Evolutionary conservation across 352 stramenopile species (phyloP), one percentile per base, ranked within the genome.

Genomic region (Aphanomyces cochlioides): DNA sequence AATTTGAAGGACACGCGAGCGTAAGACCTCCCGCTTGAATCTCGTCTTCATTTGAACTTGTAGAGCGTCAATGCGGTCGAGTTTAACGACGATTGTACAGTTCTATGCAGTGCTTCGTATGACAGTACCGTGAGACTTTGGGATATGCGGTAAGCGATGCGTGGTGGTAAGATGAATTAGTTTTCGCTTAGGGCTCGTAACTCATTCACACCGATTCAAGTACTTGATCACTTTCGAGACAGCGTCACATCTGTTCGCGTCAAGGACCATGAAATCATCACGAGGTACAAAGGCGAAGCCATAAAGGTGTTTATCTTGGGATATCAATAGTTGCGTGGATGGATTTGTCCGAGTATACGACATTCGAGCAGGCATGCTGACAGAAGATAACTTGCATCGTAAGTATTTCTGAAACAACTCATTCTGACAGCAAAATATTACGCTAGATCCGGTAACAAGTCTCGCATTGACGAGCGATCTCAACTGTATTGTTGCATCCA

Each of bases 151-250:
- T 88, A 58, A 19, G 28, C 28, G 28, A 28, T 28, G 28, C 28
- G 28, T 2, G 28, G 2, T 28, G 28, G 28, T 28, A 28, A 28
- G 28, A 28, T 28, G 28, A 28, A 28, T 28, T 28, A 28, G 28
- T 28, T 28, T 28, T 28, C 28, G 28, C 28, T 50, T 43, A 90
- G 86, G 73, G 84, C 85, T 72, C 81, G 85, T 2, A 93, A 92
- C 56, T 72, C 85, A 1, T 92, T 83, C 67, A 72, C 69, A 13
- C 88, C 89, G 21, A 95, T 96, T 61, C 89, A 96, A 76, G 75
- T 90, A 37, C 72, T 96, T 36, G 85, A 95, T 61, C 83, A 93
- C 57, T 96, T 93, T 63, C 92, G 85, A 54, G 89, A 96, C 75
- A 96, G 89, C 68, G 87, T 96, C 68, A 96, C 89, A 13, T 89